A percentile compares a stretch with the other conserved stretches of the same genome.
Evolutionary conservation across 2,329 filamentous ascomycete species (phyloP).

Genomic region (Venturia aucupariae): DNA sequence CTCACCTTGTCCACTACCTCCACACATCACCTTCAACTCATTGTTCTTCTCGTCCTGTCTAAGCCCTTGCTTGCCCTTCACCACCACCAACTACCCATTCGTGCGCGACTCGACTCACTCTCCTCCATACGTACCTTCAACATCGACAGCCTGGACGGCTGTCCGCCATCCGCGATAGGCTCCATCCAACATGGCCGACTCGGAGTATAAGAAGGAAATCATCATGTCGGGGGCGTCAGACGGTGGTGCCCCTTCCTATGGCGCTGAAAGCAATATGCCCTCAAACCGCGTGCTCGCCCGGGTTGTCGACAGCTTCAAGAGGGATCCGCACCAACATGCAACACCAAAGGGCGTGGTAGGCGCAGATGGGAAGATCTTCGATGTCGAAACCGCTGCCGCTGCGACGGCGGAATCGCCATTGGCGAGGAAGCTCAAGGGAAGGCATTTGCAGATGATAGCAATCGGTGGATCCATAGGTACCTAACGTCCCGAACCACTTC

Average conservation of each 20-base stretch:
- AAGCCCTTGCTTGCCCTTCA: no score
- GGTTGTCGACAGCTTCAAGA: constrained; percentile 51
- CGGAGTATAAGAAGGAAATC: background rate
- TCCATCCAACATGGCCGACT: background rate
- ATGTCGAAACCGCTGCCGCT: constrained; percentile 52
- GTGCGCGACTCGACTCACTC: no score
- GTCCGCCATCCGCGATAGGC: background rate
- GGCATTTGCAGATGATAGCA: constrained; percentile 85
- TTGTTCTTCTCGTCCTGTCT: no score
- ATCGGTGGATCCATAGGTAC: constrained; percentile 80
- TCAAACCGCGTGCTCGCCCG: background rate
- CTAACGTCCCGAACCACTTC: constrained; percentile 24
- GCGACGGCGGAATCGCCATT: constrained; percentile 66
- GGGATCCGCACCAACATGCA: constrained; percentile 48
- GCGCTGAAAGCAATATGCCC: background rate
- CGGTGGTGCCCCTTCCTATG: background rate
- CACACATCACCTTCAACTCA: background rate
- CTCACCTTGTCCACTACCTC: background rate
- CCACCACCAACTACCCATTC: no score
- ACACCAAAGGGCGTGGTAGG: constrained; percentile 38
- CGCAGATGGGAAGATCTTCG: constrained; percentile 47
- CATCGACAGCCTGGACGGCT: background rate
- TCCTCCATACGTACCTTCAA: no score
- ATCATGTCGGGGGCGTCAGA: background rate
- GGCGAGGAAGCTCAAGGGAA: constrained; percentile 53